A percentile compares a stretch with the other conserved stretches of the same genome.
Conservation (phyloP, 305 asterid species). For the Rubia balearica region DNA sequence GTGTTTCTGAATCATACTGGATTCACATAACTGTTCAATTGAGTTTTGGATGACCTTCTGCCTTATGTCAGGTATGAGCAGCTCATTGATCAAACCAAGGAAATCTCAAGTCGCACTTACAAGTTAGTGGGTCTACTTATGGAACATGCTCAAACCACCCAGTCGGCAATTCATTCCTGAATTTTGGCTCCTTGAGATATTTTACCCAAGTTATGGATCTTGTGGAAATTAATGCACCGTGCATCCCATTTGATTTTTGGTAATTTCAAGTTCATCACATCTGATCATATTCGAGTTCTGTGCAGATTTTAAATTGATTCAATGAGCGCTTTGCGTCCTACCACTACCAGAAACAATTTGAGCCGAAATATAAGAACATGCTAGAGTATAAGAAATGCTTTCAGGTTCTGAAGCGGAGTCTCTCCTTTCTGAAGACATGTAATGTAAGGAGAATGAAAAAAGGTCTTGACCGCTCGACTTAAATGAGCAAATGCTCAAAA, state of each 20-base stretch:
- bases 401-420: too few relatives aligned
- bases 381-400: too few relatives aligned
- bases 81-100: conserved; percentile 57
- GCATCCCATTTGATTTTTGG: conserved; percentile 6
- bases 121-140: conserved; percentile 73
- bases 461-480: too few relatives aligned
- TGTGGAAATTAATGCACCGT: not conserved
- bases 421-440: too few relatives aligned
- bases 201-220: not conserved
- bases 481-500: too few relatives aligned
- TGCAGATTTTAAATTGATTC: not conserved
- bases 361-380: too few relatives aligned
- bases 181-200: conserved; percentile 5
- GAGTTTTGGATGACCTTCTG: conserved; percentile 2
- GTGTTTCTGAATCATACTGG: not conserved
- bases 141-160: conserved; percentile 76
- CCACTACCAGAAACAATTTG: too few relatives aligned
- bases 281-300: not conserved
- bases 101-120: conserved; percentile 75
- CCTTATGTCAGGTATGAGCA: conserved; percentile 70
- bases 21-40: not conserved
- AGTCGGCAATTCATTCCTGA: conserved; percentile 48
- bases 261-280: not conserved
- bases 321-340: too few relatives aligned
- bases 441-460: too few relatives aligned